phyloP scores from a whole-genome alignment of 805 yeast genomes.

The Pichia cephalocereana region DNA sequence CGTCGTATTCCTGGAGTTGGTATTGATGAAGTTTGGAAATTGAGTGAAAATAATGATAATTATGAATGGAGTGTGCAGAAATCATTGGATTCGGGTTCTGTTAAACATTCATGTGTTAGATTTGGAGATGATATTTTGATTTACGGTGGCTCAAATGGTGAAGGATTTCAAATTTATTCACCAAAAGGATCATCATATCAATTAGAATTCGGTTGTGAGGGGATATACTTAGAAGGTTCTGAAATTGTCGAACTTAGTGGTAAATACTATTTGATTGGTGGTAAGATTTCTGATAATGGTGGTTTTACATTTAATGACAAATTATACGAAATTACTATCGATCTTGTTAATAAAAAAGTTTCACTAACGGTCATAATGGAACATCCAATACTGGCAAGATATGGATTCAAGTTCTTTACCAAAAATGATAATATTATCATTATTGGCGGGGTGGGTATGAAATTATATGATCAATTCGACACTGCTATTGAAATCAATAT shows the following conservation, averaged over 20 bases:
- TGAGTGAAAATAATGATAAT: conserved; percentile 10
- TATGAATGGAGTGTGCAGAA: conserved; percentile 33
- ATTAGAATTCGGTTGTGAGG: not conserved
- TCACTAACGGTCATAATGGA: conserved; percentile 11
- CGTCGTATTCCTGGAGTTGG: conserved; percentile 48
- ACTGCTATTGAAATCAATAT: conserved; percentile 30
- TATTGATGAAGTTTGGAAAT: conserved; percentile 36
- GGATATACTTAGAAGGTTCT: conserved; percentile 1
- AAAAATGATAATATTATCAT: conserved; percentile 16
- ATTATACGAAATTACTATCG: conserved; percentile 28
- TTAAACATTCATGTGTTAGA: conserved; percentile 39
- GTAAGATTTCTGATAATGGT: conserved; percentile 18
- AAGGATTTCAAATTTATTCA: conserved; percentile 17
- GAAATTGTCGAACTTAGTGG: conserved; percentile 6
- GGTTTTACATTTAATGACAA: conserved; percentile 20
- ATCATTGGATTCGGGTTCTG: conserved; percentile 36
- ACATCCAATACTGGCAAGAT: conserved; percentile 33
- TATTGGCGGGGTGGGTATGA: conserved; percentile 18
- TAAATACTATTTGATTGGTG: conserved; percentile 42
- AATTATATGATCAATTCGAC: conserved; percentile 26
- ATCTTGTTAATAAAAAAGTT: conserved; percentile 12
- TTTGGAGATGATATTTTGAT: conserved; percentile 29
- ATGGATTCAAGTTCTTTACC: conserved; percentile 36
- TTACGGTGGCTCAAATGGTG: conserved; percentile 37
- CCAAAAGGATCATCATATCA: conserved; percentile 5